Evolutionary conservation across 805 yeast species (phyloP), one percentile per base, ranked within the genome.

Genomic region (Candida tibetensis): DNA sequence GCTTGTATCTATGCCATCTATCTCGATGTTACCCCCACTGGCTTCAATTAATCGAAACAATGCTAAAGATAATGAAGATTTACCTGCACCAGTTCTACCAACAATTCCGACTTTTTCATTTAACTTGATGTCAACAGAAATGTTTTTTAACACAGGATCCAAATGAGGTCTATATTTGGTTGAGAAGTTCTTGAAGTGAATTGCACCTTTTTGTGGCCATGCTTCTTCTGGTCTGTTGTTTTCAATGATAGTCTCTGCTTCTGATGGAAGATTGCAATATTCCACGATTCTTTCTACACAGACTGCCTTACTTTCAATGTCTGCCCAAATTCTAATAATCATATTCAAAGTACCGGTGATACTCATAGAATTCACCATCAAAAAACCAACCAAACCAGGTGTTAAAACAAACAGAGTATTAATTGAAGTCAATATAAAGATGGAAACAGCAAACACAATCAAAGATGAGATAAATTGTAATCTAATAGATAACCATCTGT

Each of bases 401-500:
- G 52, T 53, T 13, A 65, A 46, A 7, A 54, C 54, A 18, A 35
- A 46, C 3, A 33, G 37, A 4, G 56, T 52, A 18, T 49, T 51
- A 27, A 61, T 49, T 7, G 64, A 47, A n/a, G 40, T 38, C 30
- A 62, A 48, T 18, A 60, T 49, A 34, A 64, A 42, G 17, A 61
- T 36, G 1, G 69, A 49, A 4, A 63, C 47, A 12, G 52, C 36
- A 42, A 54, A 61, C n/a, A 64, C 56, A 16, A 64, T 53, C 29
- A 58, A 23, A 1, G 69, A 57, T 10, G 69, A 62, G 28, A 65
- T 58, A 5, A 58, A 51, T 46, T 62, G 69, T 32, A 66, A 56
- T 42, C 72, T 54, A 54, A 63, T 54, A 3, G 63, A 54, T 30
- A 64, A 52, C 72, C 72, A 66, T 39, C 69, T 52, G 39, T 58